Evolutionary conservation across 768 basidiomycete genomes (phyloP), one percentile per base, ranked within the genome.

Genomic region (Sarcodon sp.): DNA sequence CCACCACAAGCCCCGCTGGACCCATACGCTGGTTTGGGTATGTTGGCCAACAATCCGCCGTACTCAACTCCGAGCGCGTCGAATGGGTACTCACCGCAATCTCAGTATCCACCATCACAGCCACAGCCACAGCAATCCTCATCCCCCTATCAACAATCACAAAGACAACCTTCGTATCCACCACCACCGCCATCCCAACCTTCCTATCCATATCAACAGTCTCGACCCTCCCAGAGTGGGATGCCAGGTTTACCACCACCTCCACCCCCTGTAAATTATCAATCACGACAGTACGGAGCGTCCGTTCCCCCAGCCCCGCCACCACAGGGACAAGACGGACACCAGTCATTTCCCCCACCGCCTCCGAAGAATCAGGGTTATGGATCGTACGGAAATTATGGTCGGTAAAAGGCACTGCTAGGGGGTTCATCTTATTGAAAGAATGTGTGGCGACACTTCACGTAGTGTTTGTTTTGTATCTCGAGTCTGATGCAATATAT

Each of bases 1-100:
- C 50, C 47, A 45, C 52, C 48, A 32, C 50, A 38, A 27, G 7
- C 39, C 39, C 16, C 27, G 3, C 39, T 16, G 3, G 39, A 41
- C 13, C 39, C 39, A 4, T 41, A 41, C 13, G 39, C 39, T 27
- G 39, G 39, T 9, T 13, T 41, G 13, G 39, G 39, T 27, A 41
- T 41, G 13, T 41, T 41, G 7, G 39, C 16, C 7, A 41, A 41
- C 13, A 41, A 13, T 13, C 39, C 39, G 13, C 39, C 39, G 13
- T 41, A 16, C 39, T 13, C 39, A 27, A 27, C 39, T 41, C 27
- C 39, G 8, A 41, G 7, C 39, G 7, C 39, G 27, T 27, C 7
- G 27, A 15, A 15, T 13, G 8, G 16, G 1, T 27, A 41, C 16
- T 16, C 7, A 9, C 2, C 2, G 13, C 27, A 39, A 15, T 10